Evolutionary conservation across 2,329 filamentous ascomycete genomes (phyloP), one percentile per base, ranked within the genome.

Genomic region (Calonectria crousiana): DNA sequence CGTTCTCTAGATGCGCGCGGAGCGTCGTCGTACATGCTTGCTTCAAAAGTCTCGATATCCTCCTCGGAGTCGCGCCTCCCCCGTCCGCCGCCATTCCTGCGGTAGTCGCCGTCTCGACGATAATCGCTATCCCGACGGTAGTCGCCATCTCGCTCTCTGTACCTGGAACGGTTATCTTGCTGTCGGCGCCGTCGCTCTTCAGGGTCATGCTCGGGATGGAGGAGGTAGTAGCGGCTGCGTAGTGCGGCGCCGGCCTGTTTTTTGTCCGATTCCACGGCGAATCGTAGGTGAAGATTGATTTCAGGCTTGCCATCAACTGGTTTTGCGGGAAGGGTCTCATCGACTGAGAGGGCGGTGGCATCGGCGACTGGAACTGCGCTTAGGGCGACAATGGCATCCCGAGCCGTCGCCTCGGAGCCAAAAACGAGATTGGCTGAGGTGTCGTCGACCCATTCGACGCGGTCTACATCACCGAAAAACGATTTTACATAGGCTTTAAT

Each of bases 391-490:
- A 93, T 84, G 23, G 91, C 92, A 60, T 90, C 88, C 23, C 87
- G 85, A 2, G 91, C 91, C 9, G 84, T 82, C 30, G 84, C 82
- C 18, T 91, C 87, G 9, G 89, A 89, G 49, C 86, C 87, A 86
- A 97, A 98, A 67, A 98, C 85, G 68, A 98, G 88, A 82, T 98
- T 98, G 75, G 95, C 95, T 0, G 95, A 96, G 9, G 92, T 93
- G 84, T 99, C 97, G 83, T 98, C 95, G 78, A 99, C 95, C 97
- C 97, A 99, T 86, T 98, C 95, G 76, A 98, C 88, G 75, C 91
- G 89, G 71, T 90, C 87, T 71, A 92, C 87, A 18, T 84, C 83
- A 44, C 88, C 86, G 80, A 90, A 95, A 83, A 97, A 91, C 76
- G 94, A 89, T 62, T 88, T 85, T 11, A 95, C 91, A 80, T 95